Base-by-base conservation (phyloP, 1,284 basidiomycete species). In the Ganoderma meredithae region DNA sequence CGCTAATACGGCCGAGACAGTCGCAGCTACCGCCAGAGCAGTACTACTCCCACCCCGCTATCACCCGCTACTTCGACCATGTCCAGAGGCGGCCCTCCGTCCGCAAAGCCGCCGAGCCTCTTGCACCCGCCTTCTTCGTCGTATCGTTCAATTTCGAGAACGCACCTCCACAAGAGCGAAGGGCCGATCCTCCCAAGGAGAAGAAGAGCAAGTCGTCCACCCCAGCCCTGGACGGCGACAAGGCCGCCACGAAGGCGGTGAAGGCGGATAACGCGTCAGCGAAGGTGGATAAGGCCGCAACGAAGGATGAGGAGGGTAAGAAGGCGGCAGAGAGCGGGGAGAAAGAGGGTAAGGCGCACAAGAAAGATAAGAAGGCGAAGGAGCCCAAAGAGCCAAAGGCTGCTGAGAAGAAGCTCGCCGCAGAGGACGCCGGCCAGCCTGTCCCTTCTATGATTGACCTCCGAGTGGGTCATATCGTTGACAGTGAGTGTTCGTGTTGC, bases 361-460 rank as follows among this genome's bases (percentile, higher is more conserved):
- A 82, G 67, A 81, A 82, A 68, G 84, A 85, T 71, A 88, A 88
- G 78, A 85, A 89, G 71, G 84, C 83, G 75, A 84, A 85, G 69
- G 82, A 83, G 71, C 80, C 81, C 71, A 79, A 78, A 55, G 73
- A 76, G 31, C 69, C 69, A 33, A 76, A 74, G 55, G 72, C 71
- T 60, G 75, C 71, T 39, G 84, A 81, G 40, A 82, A 82, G 70
- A 86, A 85, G 44, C 73, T 78, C 52, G 76, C 77, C 31, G 79
- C 82, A 52, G 82, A 86, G 69, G 87, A 89, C 69, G 85, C 88
- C 25, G 88, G 92, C 13, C 92, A 92, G 73, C 95, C 95, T 53
- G 82, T 90, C 33, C 96, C 96, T 10, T 95, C 94, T 59, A 97
- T 98, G 95, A 94, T 98, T 75, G 96, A 98, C 77, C 85, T 98